A percentile compares a stretch with the other conserved stretches of the same genome.
These are phyloP conservation scores for Syzygium aqueum DNA, from an alignment of 345 rosid genomes.

Conservation along the genomic window DNA sequence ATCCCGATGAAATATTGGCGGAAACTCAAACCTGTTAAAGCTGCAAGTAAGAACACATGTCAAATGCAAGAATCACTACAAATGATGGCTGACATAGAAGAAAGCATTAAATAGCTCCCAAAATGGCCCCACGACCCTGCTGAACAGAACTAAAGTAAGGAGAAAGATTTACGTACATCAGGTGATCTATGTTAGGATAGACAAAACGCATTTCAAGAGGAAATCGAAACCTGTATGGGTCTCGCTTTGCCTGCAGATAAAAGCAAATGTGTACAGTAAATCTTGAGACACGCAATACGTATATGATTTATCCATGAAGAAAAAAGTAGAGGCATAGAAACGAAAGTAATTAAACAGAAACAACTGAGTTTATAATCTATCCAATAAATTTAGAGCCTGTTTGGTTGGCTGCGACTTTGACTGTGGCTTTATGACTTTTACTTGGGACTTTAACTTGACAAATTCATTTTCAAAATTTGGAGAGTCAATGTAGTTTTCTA, in stretches of 20 bases:
- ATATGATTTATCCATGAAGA: neutral
- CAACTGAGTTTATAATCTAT: neutral
- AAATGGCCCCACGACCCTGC: neutral
- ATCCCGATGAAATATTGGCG: constrained; percentile 84
- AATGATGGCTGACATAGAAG: neutral
- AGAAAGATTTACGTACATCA: constrained; percentile 50
- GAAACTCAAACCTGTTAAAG: constrained; percentile 80
- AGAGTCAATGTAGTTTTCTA: neutral
- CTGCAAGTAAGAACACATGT: constrained; percentile 26
- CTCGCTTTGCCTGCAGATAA: constrained; percentile 73
- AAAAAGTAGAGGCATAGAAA: neutral
- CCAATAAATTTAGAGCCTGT: neutral
- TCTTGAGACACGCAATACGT: neutral
- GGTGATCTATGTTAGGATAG: constrained; percentile 83
- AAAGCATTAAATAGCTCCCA: neutral
- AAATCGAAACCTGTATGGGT: constrained; percentile 86
- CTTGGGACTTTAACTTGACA: neutral
- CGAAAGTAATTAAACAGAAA: neutral
- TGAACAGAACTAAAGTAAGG: neutral
- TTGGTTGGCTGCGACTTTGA: neutral
- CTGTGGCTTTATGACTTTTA: neutral
- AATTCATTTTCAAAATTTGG: neutral
- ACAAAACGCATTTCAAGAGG: constrained; percentile 93
- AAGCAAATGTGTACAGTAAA: neutral
- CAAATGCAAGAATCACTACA: neutral